Evolutionary conservation across 1,139 yeast genomes (phyloP).

Genomic region (Lodderomyces theae): DNA sequence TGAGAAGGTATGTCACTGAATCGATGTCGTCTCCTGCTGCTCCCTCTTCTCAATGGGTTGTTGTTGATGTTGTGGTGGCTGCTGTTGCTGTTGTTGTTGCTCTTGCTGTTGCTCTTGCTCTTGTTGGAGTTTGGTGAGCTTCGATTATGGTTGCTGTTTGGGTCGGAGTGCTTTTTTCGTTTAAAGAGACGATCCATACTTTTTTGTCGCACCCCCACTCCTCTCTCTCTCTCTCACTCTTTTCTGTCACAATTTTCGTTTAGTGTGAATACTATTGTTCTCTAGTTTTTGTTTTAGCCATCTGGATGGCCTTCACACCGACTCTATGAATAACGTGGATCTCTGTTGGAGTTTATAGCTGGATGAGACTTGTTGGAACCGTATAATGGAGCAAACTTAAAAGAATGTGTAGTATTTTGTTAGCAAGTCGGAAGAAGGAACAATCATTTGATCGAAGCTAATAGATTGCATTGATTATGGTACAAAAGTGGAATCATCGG

Average conservation of each 20-base stretch:
- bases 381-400: too few relatives aligned
- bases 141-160: neutral
- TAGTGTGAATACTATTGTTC: too few relatives aligned
- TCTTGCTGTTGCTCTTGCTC: neutral
- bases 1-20: conserved; percentile 2
- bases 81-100: neutral
- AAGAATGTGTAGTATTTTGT: too few relatives aligned
- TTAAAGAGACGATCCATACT: too few relatives aligned
- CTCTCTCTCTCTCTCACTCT: neutral
- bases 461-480: neutral
- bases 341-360: too few relatives aligned
- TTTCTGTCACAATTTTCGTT: neutral
- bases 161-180: conserved; percentile 6
- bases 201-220: neutral
- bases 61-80: neutral
- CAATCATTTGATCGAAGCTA: too few relatives aligned
- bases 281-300: too few relatives aligned
- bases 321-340: too few relatives aligned
- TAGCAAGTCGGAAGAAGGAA: too few relatives aligned
- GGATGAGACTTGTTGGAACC: too few relatives aligned
- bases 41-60: neutral
- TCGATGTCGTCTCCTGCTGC: neutral
- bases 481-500: neutral
- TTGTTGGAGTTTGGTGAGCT: neutral
- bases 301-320: too few relatives aligned